phyloP scores from a whole-genome alignment of 805 yeast genomes.

The Suhomyces canberraensis region DNA sequence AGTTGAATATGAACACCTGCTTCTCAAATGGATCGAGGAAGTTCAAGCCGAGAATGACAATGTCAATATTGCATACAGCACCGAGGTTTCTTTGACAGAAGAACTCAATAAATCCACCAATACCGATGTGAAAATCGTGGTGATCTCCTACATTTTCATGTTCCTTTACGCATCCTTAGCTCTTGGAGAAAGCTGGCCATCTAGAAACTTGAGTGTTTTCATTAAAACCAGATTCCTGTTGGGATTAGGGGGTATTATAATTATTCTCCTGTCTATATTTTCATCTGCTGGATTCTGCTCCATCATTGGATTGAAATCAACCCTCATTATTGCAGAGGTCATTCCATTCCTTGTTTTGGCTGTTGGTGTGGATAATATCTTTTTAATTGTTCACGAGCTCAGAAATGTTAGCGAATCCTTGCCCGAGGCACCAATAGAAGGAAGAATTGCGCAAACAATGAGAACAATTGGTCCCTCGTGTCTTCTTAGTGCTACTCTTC shows the following conservation, averaged over 20 bases:
- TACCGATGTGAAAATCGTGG: constrained; percentile 69
- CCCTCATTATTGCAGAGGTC: constrained; percentile 92
- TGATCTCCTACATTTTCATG: constrained; percentile 79
- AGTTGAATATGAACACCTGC: constrained; percentile 64
- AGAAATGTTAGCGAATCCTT: constrained; percentile 48
- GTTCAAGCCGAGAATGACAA: constrained; percentile 51
- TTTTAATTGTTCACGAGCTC: constrained; percentile 78
- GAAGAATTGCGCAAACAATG: constrained; percentile 61
- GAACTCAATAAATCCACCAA: constrained; percentile 81
- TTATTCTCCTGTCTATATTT: constrained; percentile 76
- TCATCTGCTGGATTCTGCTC: constrained; percentile 84
- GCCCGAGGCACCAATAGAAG: constrained; percentile 44
- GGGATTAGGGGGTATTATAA: constrained; percentile 80
- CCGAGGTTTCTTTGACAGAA: constrained; percentile 79
- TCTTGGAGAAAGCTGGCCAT: constrained; percentile 56
- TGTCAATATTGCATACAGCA: constrained; percentile 65
- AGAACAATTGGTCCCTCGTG: constrained; percentile 86
- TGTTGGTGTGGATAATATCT: constrained; percentile 94
- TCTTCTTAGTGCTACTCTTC: constrained; percentile 70
- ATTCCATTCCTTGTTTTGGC: constrained; percentile 92
- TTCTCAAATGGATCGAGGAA: constrained; percentile 52
- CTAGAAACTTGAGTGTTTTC: constrained; percentile 28
- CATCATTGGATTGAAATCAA: constrained; percentile 73
- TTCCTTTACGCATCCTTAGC: constrained; percentile 84
- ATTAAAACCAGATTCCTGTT: constrained; percentile 63